A percentile compares a stretch with the other conserved stretches of the same genome.
Conservation (phyloP, 2,329 filamentous ascomycete genomes). For the Neocatenulostroma microsporum region DNA sequence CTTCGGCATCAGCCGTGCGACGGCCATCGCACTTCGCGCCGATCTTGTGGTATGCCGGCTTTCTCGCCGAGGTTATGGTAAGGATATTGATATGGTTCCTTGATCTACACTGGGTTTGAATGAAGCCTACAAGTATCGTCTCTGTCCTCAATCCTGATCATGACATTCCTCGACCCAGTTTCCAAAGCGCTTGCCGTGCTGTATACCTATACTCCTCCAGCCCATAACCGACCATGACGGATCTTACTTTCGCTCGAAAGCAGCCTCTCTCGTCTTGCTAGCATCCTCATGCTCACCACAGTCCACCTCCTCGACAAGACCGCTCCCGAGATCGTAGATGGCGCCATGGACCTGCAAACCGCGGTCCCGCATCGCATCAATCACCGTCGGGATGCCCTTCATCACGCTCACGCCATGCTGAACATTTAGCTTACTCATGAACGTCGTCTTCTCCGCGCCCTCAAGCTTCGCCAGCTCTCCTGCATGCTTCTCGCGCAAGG, state of each 20-base stretch:
- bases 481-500: constrained; percentile 48
- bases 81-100: no score
- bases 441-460: constrained; percentile 46
- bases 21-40: no score
- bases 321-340: constrained; percentile 59
- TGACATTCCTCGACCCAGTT: no score
- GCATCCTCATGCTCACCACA: constrained; percentile 25
- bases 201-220: no score
- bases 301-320: constrained; percentile 48
- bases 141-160: no score
- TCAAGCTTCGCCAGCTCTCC: constrained; percentile 42
- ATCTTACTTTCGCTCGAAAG: constrained; percentile 22
- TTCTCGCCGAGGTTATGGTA: no score
- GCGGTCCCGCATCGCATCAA: constrained; percentile 62
- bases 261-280: constrained; percentile 13
- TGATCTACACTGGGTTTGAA: no score
- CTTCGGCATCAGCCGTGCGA: no score
- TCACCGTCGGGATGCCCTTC: constrained; percentile 59
- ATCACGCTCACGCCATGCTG: constrained; percentile 59
- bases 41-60: no score
- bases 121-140: no score
- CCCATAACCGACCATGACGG: no score
- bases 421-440: constrained; percentile 71
- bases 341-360: constrained; percentile 70
- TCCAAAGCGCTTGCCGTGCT: no score